A percentile compares a stretch with the other conserved stretches of the same genome.
These are phyloP conservation scores for Centaurea solstitialis DNA, from an alignment of 129 eudicot species.

Conservation along the genomic window DNA sequence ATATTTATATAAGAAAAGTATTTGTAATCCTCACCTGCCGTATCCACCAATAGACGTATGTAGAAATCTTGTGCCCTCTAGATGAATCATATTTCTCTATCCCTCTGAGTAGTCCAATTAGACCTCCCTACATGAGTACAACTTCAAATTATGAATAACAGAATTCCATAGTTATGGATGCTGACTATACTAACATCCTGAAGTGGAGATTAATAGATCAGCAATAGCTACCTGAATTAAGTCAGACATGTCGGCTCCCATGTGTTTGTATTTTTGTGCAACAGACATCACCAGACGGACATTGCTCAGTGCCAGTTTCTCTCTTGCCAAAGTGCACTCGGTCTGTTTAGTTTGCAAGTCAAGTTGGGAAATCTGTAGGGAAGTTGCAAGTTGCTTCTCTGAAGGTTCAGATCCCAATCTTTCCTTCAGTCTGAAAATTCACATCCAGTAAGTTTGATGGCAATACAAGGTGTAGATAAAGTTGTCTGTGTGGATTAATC, in stretches of 20 bases:
- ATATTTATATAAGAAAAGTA: not conserved
- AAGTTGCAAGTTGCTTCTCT: slow-evolving; percentile 82
- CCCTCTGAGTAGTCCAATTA: slow-evolving; percentile 90
- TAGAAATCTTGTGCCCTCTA: slow-evolving; percentile 89
- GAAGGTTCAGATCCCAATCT: slow-evolving; percentile 84
- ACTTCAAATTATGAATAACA: not conserved
- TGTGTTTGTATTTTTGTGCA: slow-evolving; percentile 88
- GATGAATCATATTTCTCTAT: slow-evolving; percentile 97
- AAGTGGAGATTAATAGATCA: not conserved
- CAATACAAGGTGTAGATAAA: not conserved
- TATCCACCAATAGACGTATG: slow-evolving; percentile 99
- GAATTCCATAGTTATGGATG: not conserved
- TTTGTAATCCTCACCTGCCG: slow-evolving; percentile 69
- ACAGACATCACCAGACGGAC: slow-evolving; percentile 94
- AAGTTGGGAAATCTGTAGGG: slow-evolving; percentile 61
- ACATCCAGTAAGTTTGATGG: not conserved
- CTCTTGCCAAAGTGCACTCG: slow-evolving; percentile 92
- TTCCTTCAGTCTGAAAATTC: slow-evolving; percentile 63
- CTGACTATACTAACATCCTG: not conserved
- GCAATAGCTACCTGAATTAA: slow-evolving; percentile 74
- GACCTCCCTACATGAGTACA: slow-evolving; percentile 68
- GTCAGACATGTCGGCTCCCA: slow-evolving; percentile 97
- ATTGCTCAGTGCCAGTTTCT: slow-evolving; percentile 90
- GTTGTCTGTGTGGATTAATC: no score
- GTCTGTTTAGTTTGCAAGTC: slow-evolving; percentile 67